Percentiles rank a stretch among this genome's conserved stretches.
These are phyloP conservation scores for Heimioporus sp. DNA, from an alignment of 768 basidiomycete species.

Conservation along the genomic window DNA sequence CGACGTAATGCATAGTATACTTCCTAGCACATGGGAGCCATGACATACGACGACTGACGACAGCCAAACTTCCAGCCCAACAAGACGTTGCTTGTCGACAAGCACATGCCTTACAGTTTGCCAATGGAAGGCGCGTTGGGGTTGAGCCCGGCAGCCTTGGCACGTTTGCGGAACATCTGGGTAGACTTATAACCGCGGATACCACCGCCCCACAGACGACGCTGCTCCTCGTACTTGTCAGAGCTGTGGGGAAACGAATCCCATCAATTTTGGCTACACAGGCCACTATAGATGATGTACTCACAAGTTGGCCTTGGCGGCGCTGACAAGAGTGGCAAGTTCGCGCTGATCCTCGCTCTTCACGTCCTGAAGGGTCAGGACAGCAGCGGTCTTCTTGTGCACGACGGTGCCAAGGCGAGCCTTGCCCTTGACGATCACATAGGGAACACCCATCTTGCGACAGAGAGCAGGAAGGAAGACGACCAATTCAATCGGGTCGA, in stretches of 20 bases:
- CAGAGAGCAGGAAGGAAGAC: conserved; percentile 97
- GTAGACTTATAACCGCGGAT: conserved; percentile 92
- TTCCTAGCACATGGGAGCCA: conserved; percentile 18
- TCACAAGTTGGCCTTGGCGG: conserved; percentile 96
- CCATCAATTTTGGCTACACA: conserved; percentile 1
- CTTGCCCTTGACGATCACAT: conserved; percentile 98
- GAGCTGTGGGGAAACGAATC: conserved; percentile 43
- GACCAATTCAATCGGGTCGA: conserved; percentile 98
- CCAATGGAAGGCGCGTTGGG: conserved; percentile 51
- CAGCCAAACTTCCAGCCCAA: not conserved
- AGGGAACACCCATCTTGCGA: conserved; percentile 99
- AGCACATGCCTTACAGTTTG: conserved; percentile 54
- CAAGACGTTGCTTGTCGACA: not conserved
- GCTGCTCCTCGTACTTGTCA: conserved; percentile 91
- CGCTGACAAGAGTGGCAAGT: conserved; percentile 87
- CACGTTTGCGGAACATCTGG: conserved; percentile 90
- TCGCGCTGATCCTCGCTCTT: conserved; percentile 92
- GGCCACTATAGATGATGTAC: conserved; percentile 30
- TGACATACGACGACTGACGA: conserved; percentile 10
- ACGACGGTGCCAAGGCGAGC: conserved; percentile 97
- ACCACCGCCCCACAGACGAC: conserved; percentile 95
- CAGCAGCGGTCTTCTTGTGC: conserved; percentile 97
- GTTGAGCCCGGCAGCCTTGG: conserved; percentile 82
- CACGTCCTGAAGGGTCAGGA: conserved; percentile 90
- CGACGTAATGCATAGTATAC: conserved; percentile 15